Evolutionary conservation across 225 moss, liverwort and hornwort genomes (phyloP).

Genomic region (Straminergon stramineum): DNA sequence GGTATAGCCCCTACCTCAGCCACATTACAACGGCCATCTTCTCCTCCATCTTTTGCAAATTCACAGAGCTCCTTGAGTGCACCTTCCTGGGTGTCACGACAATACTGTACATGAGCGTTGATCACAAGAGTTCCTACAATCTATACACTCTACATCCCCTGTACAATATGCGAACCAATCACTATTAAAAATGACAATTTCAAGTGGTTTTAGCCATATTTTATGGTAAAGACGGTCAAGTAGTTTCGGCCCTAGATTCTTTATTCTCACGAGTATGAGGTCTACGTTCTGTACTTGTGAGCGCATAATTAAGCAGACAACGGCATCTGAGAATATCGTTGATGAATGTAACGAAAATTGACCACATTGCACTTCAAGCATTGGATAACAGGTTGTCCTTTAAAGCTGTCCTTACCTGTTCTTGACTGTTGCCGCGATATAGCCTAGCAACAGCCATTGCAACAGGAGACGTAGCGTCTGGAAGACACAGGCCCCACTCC

Average conservation of each 20-base stretch:
- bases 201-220: neutral
- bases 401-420: constrained; percentile 19
- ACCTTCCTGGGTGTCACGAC: constrained; percentile 20
- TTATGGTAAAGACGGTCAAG: no score
- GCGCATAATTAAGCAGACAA: neutral
- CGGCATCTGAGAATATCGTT: neutral
- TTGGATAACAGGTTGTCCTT: neutral
- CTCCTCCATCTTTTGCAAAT: constrained; percentile 38
- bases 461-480: constrained; percentile 17
- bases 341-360: neutral
- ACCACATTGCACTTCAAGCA: neutral
- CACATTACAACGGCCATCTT: constrained; percentile 26
- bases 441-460: constrained; percentile 14
- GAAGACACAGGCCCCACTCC: constrained; percentile 39
- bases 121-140: neutral
- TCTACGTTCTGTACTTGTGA: neutral
- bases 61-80: constrained; percentile 32
- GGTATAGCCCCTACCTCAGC: constrained; percentile 44
- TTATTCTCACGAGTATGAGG: neutral
- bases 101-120: neutral
- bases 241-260: neutral
- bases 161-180: neutral
- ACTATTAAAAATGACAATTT: neutral
- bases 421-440: constrained; percentile 26
- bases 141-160: neutral